phyloP scores from a whole-genome alignment of 352 stramenopile genomes.

The Peronospora farinosa region DNA sequence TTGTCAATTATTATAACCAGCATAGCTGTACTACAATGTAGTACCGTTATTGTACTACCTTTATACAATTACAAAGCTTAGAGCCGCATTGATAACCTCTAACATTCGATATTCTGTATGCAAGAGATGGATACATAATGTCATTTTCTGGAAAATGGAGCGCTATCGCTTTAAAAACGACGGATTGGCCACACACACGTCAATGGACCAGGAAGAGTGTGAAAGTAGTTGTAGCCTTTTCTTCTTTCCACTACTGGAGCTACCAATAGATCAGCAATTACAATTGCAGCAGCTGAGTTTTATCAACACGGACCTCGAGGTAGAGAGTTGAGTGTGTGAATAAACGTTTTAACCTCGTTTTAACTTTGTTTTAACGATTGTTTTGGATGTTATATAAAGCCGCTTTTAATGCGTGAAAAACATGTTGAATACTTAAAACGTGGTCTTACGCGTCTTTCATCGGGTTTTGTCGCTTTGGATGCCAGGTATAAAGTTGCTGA shows the following conservation, averaged over 20 bases:
- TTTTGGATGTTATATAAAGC: constrained; percentile 20
- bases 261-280: constrained; percentile 70
- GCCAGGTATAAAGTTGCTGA: constrained; percentile 42
- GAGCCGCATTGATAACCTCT: neutral
- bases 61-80: too few species aligned
- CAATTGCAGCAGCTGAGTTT: constrained; percentile 84
- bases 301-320: constrained; percentile 55
- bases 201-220: constrained; percentile 76
- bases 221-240: constrained; percentile 89
- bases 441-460: constrained; percentile 57
- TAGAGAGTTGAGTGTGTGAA: neutral
- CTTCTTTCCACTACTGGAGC: constrained; percentile 82
- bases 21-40: too few species aligned
- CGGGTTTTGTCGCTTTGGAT: constrained; percentile 89
- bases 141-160: constrained; percentile 23
- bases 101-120: neutral
- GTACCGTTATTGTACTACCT: too few species aligned
- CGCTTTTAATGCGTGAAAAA: constrained; percentile 77
- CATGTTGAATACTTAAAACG: constrained; percentile 74
- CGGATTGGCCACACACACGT: constrained; percentile 45
- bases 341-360: neutral
- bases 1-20: too few species aligned
- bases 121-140: neutral
- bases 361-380: constrained; percentile 4
- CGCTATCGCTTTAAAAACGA: constrained; percentile 51